Base-by-base conservation (phyloP, 2,329 filamentous ascomycete genomes). In the Fusarium vanettenii region DNA sequence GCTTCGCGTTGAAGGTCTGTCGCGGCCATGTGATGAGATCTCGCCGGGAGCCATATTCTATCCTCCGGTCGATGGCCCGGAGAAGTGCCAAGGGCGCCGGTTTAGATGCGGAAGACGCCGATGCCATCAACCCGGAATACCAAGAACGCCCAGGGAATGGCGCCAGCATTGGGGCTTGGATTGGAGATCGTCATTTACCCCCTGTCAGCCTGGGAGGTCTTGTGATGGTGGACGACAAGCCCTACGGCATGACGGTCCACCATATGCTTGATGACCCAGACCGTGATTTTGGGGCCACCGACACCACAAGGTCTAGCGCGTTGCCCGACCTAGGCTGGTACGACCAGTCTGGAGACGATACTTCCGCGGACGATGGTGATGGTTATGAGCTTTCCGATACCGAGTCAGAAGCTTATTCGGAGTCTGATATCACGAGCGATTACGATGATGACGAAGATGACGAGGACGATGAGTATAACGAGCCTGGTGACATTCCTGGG, bases 191-290 rank as follows among this genome's bases (percentile, higher is more conserved):
- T 52, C 96, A 98, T 80, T 86, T 98, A 4, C 95, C 95, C 7
- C 95, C 96, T 2, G 96, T 97, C 4, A 97, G 95, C 35, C 95
- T 97, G 76, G 96, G 96, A 14, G 96, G 96, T 10, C 88, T 98
- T 5, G 91, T 98, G 45, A 85, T 97, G 35, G 91, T 98, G 2
- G 95, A 98, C 79, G 91, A 93, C 65, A 92, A 93, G 81, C 91
- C 94, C 0, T 97, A 95, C 79, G 96, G 96, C 14, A 97, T 98
- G 94, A 98, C 95, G 25, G 96, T 98, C 0, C 96, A 98, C 79
- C 96, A 98, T 82, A 96, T 98, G 91, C 90, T 98, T 3, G 96
- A 98, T 86, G 89, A 92, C 67, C 90, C 89, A 1, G 89, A 89
- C 5, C 82, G 83, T 63, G 85, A 87, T 11, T 84, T 84, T 39